Evolutionary conservation across 345 rosid genomes (phyloP), one percentile per base, ranked within the genome.

Genomic region (Lepidium aucheri): DNA sequence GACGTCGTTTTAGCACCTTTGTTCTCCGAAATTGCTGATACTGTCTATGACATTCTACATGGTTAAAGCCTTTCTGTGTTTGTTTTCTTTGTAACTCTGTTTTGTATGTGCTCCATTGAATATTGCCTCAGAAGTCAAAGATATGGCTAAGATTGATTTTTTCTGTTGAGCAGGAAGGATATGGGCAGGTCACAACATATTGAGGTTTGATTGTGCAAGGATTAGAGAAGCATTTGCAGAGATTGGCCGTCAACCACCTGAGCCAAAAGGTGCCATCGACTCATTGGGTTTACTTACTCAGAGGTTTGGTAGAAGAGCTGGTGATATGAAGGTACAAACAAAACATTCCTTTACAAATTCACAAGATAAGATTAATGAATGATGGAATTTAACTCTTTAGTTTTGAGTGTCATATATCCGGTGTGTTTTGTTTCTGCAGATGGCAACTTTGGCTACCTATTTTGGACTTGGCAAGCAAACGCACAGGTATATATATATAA

Each of bases 141-240:
- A 33, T 7, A 44, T 33, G 36, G 22, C 34, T 26, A 52, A 60
- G 61, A 41, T 42, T 42, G 39, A 22, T 24, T 63, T 28, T 5
- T 5, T 28, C 32, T 28, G 26, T 45, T 66, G n/a, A n/a, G 41
- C 65, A 92, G 96, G 93, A 63, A 83, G 98, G 74, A 83, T 93
- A 42, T 93, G 97, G 98, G 98, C 97, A 28, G 97, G 98, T 2
- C 98, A 93, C 69, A 93, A 90, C 68, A 93, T 93, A 67, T 12
- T 74, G 74, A 83, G 85, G 80, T 93, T 93, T 76, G 99, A 90
- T 80, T 87, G 96, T 75, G 78, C 68, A 8, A 77, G 96, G 51
- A 86, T 93, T 52, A 83, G 78, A 63, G 97, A 93, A 65, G 98
- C 97, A 1, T 93, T 83, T 77, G 78, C 79, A 1, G 85, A 82